Conservation (phyloP, 129 eudicot species). For the Silybum marianum region DNA sequence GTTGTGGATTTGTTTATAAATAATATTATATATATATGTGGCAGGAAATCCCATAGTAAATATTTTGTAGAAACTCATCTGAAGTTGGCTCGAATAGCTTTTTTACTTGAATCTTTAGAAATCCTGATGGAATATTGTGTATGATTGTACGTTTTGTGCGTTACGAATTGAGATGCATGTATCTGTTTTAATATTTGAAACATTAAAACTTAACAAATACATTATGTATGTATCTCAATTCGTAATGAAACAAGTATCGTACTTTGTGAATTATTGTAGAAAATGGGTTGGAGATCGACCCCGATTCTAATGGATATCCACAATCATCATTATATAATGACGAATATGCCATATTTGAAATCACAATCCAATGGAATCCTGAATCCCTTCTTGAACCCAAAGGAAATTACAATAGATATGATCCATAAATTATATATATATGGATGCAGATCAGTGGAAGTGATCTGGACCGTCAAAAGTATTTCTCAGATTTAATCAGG, state of each 20-base stretch:
- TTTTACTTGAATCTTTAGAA: not conserved
- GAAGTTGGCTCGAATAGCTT: not conserved
- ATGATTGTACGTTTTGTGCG: not conserved
- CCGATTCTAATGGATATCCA: no score
- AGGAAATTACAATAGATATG: not conserved
- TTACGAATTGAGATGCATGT: not conserved
- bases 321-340: no score
- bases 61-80: not conserved
- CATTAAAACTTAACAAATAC: not conserved
- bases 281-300: no score
- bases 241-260: no score
- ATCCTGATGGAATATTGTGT: not conserved
- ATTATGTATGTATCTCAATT: no score
- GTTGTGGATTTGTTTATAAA: slow-evolving; percentile 23
- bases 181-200: not conserved
- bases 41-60: not conserved
- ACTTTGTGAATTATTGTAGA: no score
- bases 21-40: slow-evolving; percentile 12
- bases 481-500: no score
- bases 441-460: no score
- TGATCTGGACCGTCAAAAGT: no score
- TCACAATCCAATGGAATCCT: no score
- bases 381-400: no score
- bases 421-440: not conserved
- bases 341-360: no score